Evolutionary conservation across 2,329 filamentous ascomycete species (phyloP).

Genomic region (Neofusicoccum kwambonambiense): DNA sequence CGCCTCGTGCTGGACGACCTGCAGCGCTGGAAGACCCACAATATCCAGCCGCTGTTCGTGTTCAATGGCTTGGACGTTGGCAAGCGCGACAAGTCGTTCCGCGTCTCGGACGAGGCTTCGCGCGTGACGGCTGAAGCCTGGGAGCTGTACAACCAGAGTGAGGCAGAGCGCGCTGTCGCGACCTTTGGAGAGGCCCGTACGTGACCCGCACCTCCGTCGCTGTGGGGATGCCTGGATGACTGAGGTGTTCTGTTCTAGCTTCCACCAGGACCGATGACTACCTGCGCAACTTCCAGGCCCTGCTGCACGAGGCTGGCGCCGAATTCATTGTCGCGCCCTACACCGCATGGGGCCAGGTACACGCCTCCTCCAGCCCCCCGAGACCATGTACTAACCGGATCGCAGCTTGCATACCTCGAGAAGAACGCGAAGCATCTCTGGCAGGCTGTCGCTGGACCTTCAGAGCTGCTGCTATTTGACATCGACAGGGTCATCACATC

Average conservation of each 20-base stretch:
- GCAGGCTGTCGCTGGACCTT: slow-evolving; percentile 77
- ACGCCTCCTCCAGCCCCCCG: slow-evolving; percentile 25
- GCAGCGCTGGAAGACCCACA: slow-evolving; percentile 65
- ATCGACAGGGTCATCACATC: slow-evolving; percentile 70
- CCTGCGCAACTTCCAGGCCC: slow-evolving; percentile 72
- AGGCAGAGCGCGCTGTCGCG: slow-evolving; percentile 76
- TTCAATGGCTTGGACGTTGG: slow-evolving; percentile 85
- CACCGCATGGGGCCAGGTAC: slow-evolving; percentile 81
- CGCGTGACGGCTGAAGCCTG: slow-evolving; percentile 77
- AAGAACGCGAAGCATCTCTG: slow-evolving; percentile 65
- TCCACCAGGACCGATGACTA: slow-evolving; percentile 55
- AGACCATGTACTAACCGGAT: slow-evolving; percentile 28
- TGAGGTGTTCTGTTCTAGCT: not conserved
- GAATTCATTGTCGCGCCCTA: slow-evolving; percentile 83
- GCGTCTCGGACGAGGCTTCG: slow-evolving; percentile 61
- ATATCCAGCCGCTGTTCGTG: slow-evolving; percentile 79
- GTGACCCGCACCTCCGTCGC: not conserved
- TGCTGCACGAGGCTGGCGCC: slow-evolving; percentile 67
- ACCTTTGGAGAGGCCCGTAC: slow-evolving; percentile 83
- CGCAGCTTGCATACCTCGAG: slow-evolving; percentile 74
- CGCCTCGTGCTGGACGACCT: slow-evolving; percentile 75
- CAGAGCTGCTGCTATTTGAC: slow-evolving; percentile 82
- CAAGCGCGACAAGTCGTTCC: slow-evolving; percentile 66
- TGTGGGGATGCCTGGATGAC: too few relatives aligned
- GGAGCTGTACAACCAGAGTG: slow-evolving; percentile 78